phyloP scores from a whole-genome alignment of 768 basidiomycete genomes.

The Filobasidium wieringae region DNA sequence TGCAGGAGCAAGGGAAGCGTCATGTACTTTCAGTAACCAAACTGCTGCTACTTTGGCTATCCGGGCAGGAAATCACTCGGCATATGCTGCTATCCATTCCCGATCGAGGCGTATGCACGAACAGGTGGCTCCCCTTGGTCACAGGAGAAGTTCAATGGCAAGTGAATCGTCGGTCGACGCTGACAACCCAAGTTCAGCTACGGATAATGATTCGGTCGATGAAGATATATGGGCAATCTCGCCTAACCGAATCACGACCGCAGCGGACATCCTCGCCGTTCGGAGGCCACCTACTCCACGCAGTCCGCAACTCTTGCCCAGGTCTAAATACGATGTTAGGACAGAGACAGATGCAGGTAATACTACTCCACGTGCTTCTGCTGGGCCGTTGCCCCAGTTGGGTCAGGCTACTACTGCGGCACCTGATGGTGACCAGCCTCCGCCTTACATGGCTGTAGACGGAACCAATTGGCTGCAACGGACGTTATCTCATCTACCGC shows the following conservation, averaged over 20 bases:
- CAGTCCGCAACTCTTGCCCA: background rate
- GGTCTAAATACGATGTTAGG: background rate
- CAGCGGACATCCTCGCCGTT: conserved; percentile 8
- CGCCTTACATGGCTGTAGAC: conserved; percentile 26
- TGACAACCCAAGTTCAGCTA: conserved; percentile 29
- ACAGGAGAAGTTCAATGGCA: background rate
- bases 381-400: background rate
- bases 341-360: conserved; percentile 2
- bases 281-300: conserved; percentile 9
- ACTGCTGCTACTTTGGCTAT: conserved; percentile 40
- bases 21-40: conserved; percentile 35
- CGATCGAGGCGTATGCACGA: background rate
- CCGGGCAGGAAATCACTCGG: conserved; percentile 31
- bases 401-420: background rate
- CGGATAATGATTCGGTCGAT: conserved; percentile 17
- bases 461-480: conserved; percentile 23
- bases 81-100: background rate
- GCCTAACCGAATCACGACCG: conserved; percentile 6
- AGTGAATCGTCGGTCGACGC: conserved; percentile 24
- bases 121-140: background rate
- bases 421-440: conserved; percentile 20
- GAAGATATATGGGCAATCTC: conserved; percentile 2
- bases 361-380: conserved; percentile 3
- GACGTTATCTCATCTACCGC: conserved; percentile 22
- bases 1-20: conserved; percentile 58